Conservation (phyloP, 148 eudicot genomes). For the Silene uniflora region DNA sequence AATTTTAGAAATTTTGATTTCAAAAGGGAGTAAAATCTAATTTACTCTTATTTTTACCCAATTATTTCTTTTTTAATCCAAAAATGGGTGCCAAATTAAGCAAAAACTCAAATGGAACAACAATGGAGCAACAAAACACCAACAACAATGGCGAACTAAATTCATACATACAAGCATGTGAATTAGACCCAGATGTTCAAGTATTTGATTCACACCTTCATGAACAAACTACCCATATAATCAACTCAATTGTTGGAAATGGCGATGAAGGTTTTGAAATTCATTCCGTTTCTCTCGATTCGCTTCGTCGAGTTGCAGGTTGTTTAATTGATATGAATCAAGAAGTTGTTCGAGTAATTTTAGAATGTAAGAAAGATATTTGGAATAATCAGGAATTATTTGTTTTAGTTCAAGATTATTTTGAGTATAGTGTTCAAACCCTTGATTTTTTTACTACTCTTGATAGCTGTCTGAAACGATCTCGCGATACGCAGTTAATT, state of each 20-base stretch:
- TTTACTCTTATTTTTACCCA: too few species aligned
- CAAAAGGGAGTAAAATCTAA: too few species aligned
- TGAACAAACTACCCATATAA: slow-evolving; percentile 45
- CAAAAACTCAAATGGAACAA: slow-evolving; percentile 13
- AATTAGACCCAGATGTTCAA: slow-evolving; percentile 57
- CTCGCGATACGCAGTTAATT: slow-evolving; percentile 50
- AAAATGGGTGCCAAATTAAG: slow-evolving; percentile 29
- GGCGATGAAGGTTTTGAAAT: slow-evolving; percentile 33
- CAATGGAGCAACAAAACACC: slow-evolving; percentile 23
- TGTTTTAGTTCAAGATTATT: slow-evolving; percentile 67
- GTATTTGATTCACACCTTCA: slow-evolving; percentile 58
- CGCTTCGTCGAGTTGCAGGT: slow-evolving; percentile 52
- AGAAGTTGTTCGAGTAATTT: slow-evolving; percentile 60
- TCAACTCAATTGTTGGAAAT: slow-evolving; percentile 44
- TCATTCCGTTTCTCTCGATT: slow-evolving; percentile 53
- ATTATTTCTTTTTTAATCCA: background rate
- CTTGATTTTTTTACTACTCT: slow-evolving; percentile 60
- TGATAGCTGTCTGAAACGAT: slow-evolving; percentile 51
- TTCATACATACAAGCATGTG: slow-evolving; percentile 61
- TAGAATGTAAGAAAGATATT: slow-evolving; percentile 55
- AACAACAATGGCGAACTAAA: slow-evolving; percentile 39
- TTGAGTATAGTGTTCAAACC: slow-evolving; percentile 50
- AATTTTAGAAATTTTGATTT: too few species aligned
- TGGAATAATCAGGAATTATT: slow-evolving; percentile 63
- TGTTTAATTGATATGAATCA: slow-evolving; percentile 63